Evolutionary conservation across 2,329 filamentous ascomycete species (phyloP).

Genomic region (Neonectria ditissima): DNA sequence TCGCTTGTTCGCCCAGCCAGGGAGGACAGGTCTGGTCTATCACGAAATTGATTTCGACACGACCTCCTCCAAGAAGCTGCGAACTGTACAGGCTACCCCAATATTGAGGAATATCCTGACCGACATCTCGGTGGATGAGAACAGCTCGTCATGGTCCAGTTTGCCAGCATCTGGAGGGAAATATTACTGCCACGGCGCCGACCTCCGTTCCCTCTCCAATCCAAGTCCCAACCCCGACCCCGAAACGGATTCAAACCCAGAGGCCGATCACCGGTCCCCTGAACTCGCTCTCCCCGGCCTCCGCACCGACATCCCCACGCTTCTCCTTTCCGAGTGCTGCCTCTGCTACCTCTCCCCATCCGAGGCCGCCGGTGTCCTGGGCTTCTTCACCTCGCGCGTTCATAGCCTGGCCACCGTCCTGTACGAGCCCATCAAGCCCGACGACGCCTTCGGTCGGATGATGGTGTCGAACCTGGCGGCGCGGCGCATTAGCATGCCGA

Average conservation of each 20-base stretch:
- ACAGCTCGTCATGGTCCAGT: constrained; percentile 60
- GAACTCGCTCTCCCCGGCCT: constrained; percentile 52
- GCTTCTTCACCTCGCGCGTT: constrained; percentile 70
- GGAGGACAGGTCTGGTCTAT: constrained; percentile 70
- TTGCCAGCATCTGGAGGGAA: constrained; percentile 54
- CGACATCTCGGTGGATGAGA: constrained; percentile 45
- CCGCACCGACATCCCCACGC: constrained; percentile 74
- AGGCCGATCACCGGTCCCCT: constrained; percentile 12
- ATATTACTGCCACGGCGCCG: constrained; percentile 73
- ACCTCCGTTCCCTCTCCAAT: constrained; percentile 72
- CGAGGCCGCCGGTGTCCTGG: constrained; percentile 72
- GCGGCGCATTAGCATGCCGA: constrained; percentile 86
- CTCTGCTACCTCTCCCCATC: constrained; percentile 83
- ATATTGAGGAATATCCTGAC: constrained; percentile 54
- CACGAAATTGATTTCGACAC: constrained; percentile 92
- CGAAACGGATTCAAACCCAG: background rate
- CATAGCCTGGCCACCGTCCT: constrained; percentile 71
- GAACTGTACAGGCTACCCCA: constrained; percentile 61
- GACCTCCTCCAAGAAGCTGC: constrained; percentile 77
- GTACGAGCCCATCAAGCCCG: constrained; percentile 89
- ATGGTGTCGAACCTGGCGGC: constrained; percentile 92
- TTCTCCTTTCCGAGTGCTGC: constrained; percentile 95
- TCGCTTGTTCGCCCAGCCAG: constrained; percentile 69
- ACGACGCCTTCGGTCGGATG: constrained; percentile 88
- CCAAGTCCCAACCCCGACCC: background rate